Base-by-base conservation (phyloP, 2,329 filamentous ascomycete genomes). In the Verticillium longisporum region DNA sequence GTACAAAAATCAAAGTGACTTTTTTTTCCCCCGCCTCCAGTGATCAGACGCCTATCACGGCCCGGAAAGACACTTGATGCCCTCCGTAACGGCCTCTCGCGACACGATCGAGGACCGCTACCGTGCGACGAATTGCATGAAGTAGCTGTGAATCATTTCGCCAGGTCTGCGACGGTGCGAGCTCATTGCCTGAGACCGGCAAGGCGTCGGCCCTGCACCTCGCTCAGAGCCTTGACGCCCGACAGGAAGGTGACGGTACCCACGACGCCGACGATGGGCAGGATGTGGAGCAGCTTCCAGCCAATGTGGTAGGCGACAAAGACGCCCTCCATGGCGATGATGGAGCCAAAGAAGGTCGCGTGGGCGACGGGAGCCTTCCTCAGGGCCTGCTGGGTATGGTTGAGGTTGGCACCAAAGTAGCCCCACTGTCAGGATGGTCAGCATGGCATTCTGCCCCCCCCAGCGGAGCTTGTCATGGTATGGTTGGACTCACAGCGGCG, bases 261-360 rank as follows among this genome's bases (percentile, higher is more conserved):
- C 34, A 95, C 84, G 54, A 87, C 77, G 37, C 81, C 81, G 60
- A 89, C 87, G 32, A 87, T 87, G 4, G 92, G 93, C 57, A 99
- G 80, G 14, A 86, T 87, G 79, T 97, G 89, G 82, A 98, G 97
- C 55, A 99, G 81, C 71, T 88, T 97, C 93, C 94, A 97, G 71
- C 79, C 86, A 59, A 85, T 89, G 77, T 98, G 98, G 83, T 99
- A 99, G 66, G 97, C 78, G 80, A 95, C 94, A 78, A 99, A 97
- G 61, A 97, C 87, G 15, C 85, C 90, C 75, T 99, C 95, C 80
- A 99, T 90, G 26, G 88, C 87, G 45, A 97, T 64, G 61, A 99
- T 86, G 5, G 92, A 97, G 58, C 90, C 90, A 67, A 96, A 90
- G 80, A 98, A 99, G 37, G 92, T 74, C 34, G 80, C 80, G 73